Base-by-base conservation (phyloP, 192 early-diverging fungal species). In the Mortierella hygrophila region DNA sequence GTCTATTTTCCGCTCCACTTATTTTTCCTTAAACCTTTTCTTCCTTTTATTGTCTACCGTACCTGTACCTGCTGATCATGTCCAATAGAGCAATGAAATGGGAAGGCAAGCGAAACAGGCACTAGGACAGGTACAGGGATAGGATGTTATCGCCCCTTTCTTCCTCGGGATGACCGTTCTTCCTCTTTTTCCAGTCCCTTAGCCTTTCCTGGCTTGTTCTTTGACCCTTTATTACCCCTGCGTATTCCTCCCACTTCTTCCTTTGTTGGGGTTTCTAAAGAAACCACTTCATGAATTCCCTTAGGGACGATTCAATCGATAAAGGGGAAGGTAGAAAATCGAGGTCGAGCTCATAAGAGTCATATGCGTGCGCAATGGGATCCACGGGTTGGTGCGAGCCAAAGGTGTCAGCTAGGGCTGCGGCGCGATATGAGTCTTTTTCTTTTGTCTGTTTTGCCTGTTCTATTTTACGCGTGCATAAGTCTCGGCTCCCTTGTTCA, bases 1-100 rank as follows among this genome's bases (percentile, higher is more conserved):
- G 60, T 65, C 60, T 65, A 32, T 65, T 65, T 65, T 32, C 60
- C 60, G 60, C 60, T 32, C 60, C 60, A 65, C 60, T 65, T 32
- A 23, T 71, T 21, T 10, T 40, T 2, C 18, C 49, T 40, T 38
- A 21, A 65, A 65, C 60, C 60, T 65, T 65, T 32, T 65, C 13
- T 11, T 57, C 60, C 60, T 65, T 11, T 29, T 20, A 52, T 52
- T 52, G 15, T 21, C 20, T 40, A 6, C 20, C 54, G 18, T 40
- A 6, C 20, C 54, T 55, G 54, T 32, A 65, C 26, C 60, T 65
- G 26, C 60, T 65, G 60, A 65, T 65, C 60, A 52, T 52, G 20
- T 18, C 16, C 49, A 52, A 18, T 52, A 16, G 49, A 52, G 49
- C 60, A 65, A 32, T 32, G 60, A 23, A 57, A 23, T 7, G 15